Conservation (phyloP, 176 grass and related monocot species). For the Echinochloa phyllopogon region DNA sequence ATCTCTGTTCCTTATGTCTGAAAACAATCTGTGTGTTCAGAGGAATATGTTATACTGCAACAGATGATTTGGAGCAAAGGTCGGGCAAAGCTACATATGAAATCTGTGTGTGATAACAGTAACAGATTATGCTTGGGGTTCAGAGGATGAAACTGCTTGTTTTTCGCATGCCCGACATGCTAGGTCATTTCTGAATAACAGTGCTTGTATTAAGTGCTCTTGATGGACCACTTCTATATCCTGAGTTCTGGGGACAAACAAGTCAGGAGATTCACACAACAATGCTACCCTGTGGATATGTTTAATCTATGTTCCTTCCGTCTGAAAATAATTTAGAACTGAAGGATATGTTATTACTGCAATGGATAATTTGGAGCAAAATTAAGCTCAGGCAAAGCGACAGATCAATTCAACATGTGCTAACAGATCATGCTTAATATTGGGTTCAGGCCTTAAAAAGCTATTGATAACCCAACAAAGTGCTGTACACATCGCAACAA, state of each 20-base stretch:
- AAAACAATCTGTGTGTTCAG: background rate
- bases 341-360: background rate
- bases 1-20: background rate
- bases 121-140: background rate
- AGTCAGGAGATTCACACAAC: background rate
- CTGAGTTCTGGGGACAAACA: background rate
- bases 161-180: constrained; percentile 36
- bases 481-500: background rate
- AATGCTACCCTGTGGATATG: too few relatives aligned
- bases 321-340: background rate
- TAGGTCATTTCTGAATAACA: background rate
- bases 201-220: constrained; percentile 23
- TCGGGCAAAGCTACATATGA: background rate
- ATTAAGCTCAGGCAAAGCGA: background rate
- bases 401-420: background rate
- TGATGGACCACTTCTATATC: constrained; percentile 32
- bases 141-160: constrained; percentile 14
- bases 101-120: background rate
- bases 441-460: background rate
- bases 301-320: background rate
- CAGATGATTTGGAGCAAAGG: constrained; percentile 5
- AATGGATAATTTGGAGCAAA: constrained; percentile 8
- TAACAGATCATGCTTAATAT: background rate
- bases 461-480: background rate
- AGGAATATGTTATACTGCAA: background rate